phyloP scores from a whole-genome alignment of 2,329 filamentous ascomycete species.

The Pyricularia grisea region DNA sequence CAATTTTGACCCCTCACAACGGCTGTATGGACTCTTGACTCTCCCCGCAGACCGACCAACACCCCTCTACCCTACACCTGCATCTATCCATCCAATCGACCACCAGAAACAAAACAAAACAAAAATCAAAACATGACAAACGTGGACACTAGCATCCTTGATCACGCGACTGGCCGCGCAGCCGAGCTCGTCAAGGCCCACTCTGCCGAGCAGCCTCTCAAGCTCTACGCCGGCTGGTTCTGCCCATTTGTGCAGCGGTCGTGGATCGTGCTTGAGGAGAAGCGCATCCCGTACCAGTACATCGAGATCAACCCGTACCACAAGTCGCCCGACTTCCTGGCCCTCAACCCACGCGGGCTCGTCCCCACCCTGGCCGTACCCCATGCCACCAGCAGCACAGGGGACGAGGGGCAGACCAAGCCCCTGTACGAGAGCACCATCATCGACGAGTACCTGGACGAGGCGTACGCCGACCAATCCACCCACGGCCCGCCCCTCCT shows the following conservation, averaged over 20 bases:
- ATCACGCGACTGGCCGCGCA: slow-evolving; percentile 38
- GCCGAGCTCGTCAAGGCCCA: slow-evolving; percentile 36
- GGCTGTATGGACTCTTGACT: background rate
- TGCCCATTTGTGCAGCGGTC: slow-evolving; percentile 61
- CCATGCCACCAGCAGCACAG: slow-evolving; percentile 31
- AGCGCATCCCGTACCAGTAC: slow-evolving; percentile 65
- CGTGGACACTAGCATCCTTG: slow-evolving; percentile 38
- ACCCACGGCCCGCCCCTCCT: slow-evolving; percentile 39
- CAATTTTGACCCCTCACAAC: background rate
- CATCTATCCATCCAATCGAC: background rate
- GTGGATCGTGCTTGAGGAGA: slow-evolving; percentile 67
- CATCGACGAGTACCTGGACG: slow-evolving; percentile 68
- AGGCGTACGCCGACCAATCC: slow-evolving; percentile 46
- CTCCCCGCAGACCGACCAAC: background rate
- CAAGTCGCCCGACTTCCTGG: slow-evolving; percentile 58
- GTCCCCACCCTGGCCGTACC: slow-evolving; percentile 59
- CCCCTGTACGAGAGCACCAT: slow-evolving; percentile 66
- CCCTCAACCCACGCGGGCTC: slow-evolving; percentile 65
- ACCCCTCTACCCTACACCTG: background rate
- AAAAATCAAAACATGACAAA: slow-evolving; percentile 23
- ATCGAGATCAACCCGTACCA: slow-evolving; percentile 71
- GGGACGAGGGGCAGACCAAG: slow-evolving; percentile 27
- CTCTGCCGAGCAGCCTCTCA: slow-evolving; percentile 39
- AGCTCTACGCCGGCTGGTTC: slow-evolving; percentile 69
- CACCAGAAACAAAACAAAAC: too few relatives aligned